Conservation (phyloP, 441 rosid species). For the Croton laevigatus region DNA sequence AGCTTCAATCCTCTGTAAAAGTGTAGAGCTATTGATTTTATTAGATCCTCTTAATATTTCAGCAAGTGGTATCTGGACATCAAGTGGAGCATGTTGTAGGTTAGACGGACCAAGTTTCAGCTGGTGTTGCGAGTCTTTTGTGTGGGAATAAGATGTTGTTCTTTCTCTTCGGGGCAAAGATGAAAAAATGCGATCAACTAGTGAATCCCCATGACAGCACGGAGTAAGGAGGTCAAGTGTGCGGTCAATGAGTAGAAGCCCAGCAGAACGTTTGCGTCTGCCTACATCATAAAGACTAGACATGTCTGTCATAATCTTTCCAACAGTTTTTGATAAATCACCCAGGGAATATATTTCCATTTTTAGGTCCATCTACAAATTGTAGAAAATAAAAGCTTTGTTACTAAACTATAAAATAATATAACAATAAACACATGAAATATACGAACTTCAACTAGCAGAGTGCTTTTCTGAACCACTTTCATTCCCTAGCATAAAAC, state of each 20-base stretch:
- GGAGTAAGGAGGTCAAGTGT: constrained; percentile 95
- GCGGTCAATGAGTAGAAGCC: constrained; percentile 84
- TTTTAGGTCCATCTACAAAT: constrained; percentile 90
- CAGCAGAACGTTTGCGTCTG: constrained; percentile 86
- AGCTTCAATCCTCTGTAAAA: constrained; percentile 57
- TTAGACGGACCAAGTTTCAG: constrained; percentile 42
- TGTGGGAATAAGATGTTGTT: constrained; percentile 31
- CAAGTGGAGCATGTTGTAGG: constrained; percentile 62
- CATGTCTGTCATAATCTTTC: constrained; percentile 94
- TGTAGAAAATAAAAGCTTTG: constrained; percentile 23
- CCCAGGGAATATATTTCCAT: constrained; percentile 93
- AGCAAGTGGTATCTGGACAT: constrained; percentile 74
- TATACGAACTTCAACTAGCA: constrained; percentile 8
- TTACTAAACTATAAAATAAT: constrained; percentile 14
- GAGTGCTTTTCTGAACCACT: constrained; percentile 8
- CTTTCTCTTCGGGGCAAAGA: constrained; percentile 72
- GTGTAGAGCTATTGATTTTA: constrained; percentile 35
- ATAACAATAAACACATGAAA: not conserved
- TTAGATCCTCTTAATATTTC: constrained; percentile 50
- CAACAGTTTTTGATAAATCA: constrained; percentile 77
- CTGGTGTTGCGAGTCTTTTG: constrained; percentile 51
- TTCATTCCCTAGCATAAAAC: not conserved
- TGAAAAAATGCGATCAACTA: constrained; percentile 76
- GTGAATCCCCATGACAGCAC: constrained; percentile 87
- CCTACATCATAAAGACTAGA: constrained; percentile 98